Conservation (phyloP, 2,329 filamentous ascomycete species). For the Penicillium sp. region DNA sequence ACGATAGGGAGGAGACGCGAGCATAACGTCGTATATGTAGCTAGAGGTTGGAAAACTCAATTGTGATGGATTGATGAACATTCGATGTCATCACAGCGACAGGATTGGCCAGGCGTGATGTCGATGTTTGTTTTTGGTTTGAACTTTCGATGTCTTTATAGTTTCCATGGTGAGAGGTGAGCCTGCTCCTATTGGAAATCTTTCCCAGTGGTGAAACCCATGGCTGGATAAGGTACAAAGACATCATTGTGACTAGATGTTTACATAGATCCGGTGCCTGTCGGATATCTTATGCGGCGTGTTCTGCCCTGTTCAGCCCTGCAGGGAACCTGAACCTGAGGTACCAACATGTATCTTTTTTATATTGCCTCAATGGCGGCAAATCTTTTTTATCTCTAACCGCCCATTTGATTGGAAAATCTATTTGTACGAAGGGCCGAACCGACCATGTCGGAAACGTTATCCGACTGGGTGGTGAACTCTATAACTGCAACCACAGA, state of each 20-base stretch:
- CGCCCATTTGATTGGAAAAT: too few species aligned
- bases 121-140: not conserved
- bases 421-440: not conserved
- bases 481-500: not conserved
- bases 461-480: not conserved
- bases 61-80: constrained; percentile 15
- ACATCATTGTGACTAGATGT: constrained; percentile 20
- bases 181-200: constrained; percentile 17
- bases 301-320: not conserved
- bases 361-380: not conserved
- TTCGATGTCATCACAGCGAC: constrained; percentile 21
- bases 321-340: not conserved
- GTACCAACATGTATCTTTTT: not conserved
- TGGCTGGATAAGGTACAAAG: not conserved
- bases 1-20: not conserved
- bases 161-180: constrained; percentile 8
- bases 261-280: constrained; percentile 17
- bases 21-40: constrained; percentile 18
- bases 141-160: not conserved
- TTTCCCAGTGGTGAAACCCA: constrained; percentile 7
- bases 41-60: not conserved
- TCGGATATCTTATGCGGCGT: constrained; percentile 21
- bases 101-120: not conserved
- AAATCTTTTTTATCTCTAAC: not conserved
- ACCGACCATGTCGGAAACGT: not conserved